Base-by-base conservation (phyloP, 75 land plant genomes). In the Pinus albicaulis region DNA sequence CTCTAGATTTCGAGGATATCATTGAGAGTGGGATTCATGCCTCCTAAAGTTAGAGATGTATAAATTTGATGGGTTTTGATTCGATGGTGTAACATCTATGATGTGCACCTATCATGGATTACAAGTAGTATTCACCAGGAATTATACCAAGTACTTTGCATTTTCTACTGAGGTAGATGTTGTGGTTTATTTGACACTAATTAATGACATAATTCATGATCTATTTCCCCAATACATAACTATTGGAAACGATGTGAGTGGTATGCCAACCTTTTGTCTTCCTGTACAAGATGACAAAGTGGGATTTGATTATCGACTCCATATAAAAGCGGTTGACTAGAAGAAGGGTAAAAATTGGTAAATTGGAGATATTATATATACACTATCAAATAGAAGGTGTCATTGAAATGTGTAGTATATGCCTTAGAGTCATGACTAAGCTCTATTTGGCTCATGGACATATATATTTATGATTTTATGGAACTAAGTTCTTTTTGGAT, bases 341-440 rank as follows among this genome's bases (percentile, higher is more conserved):
- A 84, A 88, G 70, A 83, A 81, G 71, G 98, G 92, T 80, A 95
- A 95, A 65, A 88, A 90, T 31, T 95, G 95, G 95, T 34, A 82
- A 68, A 92, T 92, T 92, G 91, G 98, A 48, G 92, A 95, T 31
- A 92, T 95, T 56, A 88, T 92, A 31, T 81, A 86, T 86, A 87
- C 91, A 22, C 83, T 95, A 1, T 87, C 91, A 74, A 95, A 95
- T 74, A 86, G 95, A 76, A 85, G 98, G 73, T 92, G 98, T 95
- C 31, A 66, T 59, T 95, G 76, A 95, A 95, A 68, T 92, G 92
- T 84, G 88, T 95, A 74, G 86, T 82, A 34, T 95, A 95, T 87
- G 98, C n/a, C n/a, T n/a, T 95, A 75, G 95, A 95, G 98, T 83
- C 98, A 92, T 83, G 98, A n/a, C n/a, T n/a, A n/a, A n/a, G n/a